These are phyloP conservation scores for Ophiostoma perfectum DNA, from an alignment of 2,329 filamentous ascomycete species.

Conservation along the genomic window DNA sequence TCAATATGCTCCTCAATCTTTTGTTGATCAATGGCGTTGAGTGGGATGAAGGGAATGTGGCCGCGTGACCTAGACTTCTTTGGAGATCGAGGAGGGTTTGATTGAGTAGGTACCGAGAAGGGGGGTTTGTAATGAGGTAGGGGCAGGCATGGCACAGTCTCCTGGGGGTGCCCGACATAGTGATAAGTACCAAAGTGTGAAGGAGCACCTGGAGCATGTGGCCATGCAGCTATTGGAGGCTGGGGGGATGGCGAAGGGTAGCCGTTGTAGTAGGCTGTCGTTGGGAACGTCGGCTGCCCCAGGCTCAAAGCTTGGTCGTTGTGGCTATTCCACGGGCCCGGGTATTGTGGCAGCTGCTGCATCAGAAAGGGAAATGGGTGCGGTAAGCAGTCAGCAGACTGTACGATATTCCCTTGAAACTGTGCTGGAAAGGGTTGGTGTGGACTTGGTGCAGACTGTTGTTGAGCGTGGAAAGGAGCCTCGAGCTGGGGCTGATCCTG, in stretches of 20 bases:
- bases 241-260: background rate
- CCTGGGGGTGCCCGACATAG: background rate
- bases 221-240: background rate
- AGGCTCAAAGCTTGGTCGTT: background rate
- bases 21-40: conserved; percentile 23
- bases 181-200: background rate
- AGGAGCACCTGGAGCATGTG: background rate
- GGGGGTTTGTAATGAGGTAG: background rate
- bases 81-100: background rate
- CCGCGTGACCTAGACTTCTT: background rate
- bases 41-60: conserved; percentile 10
- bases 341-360: background rate
- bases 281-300: background rate
- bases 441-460: background rate
- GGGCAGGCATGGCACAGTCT: background rate
- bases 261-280: background rate
- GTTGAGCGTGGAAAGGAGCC: background rate
- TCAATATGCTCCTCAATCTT: conserved; percentile 27
- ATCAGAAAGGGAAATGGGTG: background rate
- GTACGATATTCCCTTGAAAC: no score
- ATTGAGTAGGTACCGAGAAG: background rate
- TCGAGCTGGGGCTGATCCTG: background rate
- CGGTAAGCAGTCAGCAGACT: background rate
- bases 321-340: background rate
- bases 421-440: background rate